These are phyloP conservation scores for Entomortierella chlamydospora DNA, from an alignment of 192 early-diverging fungal genomes.

Conservation along the genomic window DNA sequence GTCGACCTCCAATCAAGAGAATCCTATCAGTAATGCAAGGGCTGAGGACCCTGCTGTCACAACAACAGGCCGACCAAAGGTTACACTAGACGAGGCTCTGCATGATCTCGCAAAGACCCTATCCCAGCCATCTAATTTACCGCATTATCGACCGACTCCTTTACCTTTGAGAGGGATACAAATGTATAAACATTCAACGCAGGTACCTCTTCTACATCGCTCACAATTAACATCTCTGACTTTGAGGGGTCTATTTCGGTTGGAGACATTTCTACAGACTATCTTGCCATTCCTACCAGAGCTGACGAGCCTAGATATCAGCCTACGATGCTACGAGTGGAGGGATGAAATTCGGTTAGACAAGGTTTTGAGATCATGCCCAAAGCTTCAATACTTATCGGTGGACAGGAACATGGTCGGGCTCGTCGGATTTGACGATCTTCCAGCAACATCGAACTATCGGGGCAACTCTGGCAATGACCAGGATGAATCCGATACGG, in stretches of 20 bases:
- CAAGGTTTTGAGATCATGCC: conserved; percentile 24
- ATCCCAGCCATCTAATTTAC: neutral
- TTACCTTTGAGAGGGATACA: conserved; percentile 1
- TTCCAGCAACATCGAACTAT: neutral
- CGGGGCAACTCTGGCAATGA: neutral
- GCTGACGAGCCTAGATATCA: conserved; percentile 20
- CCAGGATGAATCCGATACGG: neutral
- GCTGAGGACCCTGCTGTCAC: neutral
- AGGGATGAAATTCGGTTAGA: conserved; percentile 32
- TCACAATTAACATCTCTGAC: conserved; percentile 24
- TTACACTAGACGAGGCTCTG: conserved; percentile 2
- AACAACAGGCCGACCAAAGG: neutral
- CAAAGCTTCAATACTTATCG: conserved; percentile 31
- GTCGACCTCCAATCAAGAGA: too few species aligned
- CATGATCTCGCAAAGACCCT: neutral
- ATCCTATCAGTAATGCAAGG: too few species aligned
- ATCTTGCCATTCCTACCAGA: conserved; percentile 35
- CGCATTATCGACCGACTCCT: neutral
- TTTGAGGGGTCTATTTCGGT: conserved; percentile 8
- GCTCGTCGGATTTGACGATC: conserved; percentile 1
- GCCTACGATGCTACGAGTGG: conserved; percentile 18
- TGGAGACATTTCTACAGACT: conserved; percentile 19
- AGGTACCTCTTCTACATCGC: neutral
- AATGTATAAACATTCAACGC: neutral
- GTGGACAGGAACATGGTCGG: conserved; percentile 39